These are phyloP conservation scores for Daldinia childiae DNA, from an alignment of 495 filamentous ascomycete genomes.

Conservation along the genomic window DNA sequence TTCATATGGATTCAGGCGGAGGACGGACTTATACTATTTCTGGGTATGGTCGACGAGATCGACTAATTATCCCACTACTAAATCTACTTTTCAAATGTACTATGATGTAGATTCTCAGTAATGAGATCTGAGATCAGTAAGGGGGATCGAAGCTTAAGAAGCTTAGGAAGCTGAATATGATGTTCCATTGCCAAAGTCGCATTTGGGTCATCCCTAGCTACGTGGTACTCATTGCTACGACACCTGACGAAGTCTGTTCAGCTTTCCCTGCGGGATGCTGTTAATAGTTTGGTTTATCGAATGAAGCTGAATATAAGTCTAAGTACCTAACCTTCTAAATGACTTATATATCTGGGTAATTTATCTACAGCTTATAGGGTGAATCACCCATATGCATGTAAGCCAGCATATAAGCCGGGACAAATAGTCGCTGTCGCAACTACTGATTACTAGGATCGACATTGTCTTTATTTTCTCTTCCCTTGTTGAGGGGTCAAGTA, in stretches of 20 bases:
- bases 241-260: slow-evolving; percentile 19
- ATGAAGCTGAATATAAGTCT: background rate
- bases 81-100: slow-evolving; percentile 31
- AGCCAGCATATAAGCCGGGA: background rate
- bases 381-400: no score
- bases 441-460: background rate
- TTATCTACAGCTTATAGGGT: background rate
- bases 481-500: no score
- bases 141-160: slow-evolving; percentile 25
- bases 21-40: slow-evolving; percentile 18
- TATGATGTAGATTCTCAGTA: slow-evolving; percentile 33
- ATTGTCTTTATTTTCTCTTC: background rate
- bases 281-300: slow-evolving; percentile 19
- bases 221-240: slow-evolving; percentile 34
- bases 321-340: background rate
- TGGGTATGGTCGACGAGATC: slow-evolving; percentile 26
- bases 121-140: slow-evolving; percentile 32
- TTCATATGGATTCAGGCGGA: slow-evolving; percentile 14
- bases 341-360: background rate
- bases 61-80: slow-evolving; percentile 10
- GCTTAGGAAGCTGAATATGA: slow-evolving; percentile 13
- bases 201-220: slow-evolving; percentile 30
- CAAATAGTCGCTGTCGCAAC: background rate
- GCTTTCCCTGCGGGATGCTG: slow-evolving; percentile 12
- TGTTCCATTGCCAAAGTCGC: slow-evolving; percentile 32